These are phyloP conservation scores for Phytophthora cajani DNA, from an alignment of 352 stramenopile species.

Conservation along the genomic window DNA sequence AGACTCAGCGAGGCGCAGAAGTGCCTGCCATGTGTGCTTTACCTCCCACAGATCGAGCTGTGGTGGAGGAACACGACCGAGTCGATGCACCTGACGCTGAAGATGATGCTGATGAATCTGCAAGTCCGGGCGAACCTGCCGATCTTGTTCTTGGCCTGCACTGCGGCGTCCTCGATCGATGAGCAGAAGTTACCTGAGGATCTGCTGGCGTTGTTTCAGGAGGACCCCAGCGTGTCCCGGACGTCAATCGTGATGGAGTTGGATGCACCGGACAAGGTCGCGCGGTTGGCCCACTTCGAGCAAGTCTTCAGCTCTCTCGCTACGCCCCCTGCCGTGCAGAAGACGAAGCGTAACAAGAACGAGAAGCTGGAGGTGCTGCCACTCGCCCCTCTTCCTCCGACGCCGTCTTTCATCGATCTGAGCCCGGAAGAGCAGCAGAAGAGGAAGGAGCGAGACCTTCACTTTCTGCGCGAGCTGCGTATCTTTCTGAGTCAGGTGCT, in stretches of 20 bases:
- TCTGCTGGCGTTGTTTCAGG: slow-evolving; percentile 65
- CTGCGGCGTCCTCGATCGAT: slow-evolving; percentile 42
- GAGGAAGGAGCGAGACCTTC: slow-evolving; percentile 75
- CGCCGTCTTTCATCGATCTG: slow-evolving; percentile 30
- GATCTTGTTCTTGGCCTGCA: slow-evolving; percentile 81
- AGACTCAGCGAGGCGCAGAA: slow-evolving; percentile 78
- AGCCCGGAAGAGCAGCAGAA: slow-evolving; percentile 49
- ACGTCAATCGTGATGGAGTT: slow-evolving; percentile 61
- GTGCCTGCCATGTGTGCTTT: slow-evolving; percentile 82
- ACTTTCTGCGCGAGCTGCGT: slow-evolving; percentile 87
- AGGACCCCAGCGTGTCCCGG: slow-evolving; percentile 46
- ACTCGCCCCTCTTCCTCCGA: slow-evolving; percentile 56
- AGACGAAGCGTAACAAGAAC: slow-evolving; percentile 26
- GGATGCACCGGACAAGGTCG: slow-evolving; percentile 29
- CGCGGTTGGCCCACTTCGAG: slow-evolving; percentile 62
- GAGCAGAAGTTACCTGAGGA: slow-evolving; percentile 47
- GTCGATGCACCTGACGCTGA: slow-evolving; percentile 75
- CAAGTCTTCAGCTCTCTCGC: slow-evolving; percentile 65
- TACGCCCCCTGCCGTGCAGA: slow-evolving; percentile 44
- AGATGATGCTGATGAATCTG: slow-evolving; percentile 85
- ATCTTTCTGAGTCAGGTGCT: slow-evolving; percentile 89
- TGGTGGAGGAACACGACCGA: slow-evolving; percentile 80
- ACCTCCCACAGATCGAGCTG: slow-evolving; percentile 75
- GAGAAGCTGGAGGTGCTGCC: slow-evolving; percentile 63
- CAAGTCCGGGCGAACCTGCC: slow-evolving; percentile 73